Evolutionary conservation across 148 eudicot genomes (phyloP).

Genomic region (Vaccinium macrocarpon): DNA sequence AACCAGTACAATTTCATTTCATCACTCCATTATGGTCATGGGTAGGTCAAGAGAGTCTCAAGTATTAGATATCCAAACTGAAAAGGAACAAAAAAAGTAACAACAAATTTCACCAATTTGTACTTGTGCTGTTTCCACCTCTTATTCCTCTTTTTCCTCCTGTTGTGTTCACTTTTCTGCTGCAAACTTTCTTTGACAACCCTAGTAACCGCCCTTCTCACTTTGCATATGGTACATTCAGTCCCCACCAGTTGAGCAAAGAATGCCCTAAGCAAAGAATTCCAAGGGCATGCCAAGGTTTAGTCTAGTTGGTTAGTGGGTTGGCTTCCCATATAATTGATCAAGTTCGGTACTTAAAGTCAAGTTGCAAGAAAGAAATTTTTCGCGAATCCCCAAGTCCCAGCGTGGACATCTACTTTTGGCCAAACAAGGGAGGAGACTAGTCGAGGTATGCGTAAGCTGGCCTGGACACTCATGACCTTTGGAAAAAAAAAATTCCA

Average conservation of each 20-base stretch:
- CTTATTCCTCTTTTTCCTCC: neutral
- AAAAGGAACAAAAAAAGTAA: neutral
- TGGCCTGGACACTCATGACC: no score
- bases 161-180: neutral
- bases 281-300: neutral
- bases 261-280: slow-evolving; percentile 15
- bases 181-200: slow-evolving; percentile 1
- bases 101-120: slow-evolving; percentile 8
- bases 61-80: neutral
- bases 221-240: slow-evolving; percentile 20
- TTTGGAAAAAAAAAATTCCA: no score
- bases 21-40: neutral
- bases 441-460: no score
- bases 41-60: neutral
- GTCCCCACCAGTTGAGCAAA: slow-evolving; percentile 20
- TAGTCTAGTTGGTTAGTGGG: no score
- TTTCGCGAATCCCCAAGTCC: no score
- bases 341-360: no score
- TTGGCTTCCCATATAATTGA: no score
- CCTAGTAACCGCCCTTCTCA: slow-evolving; percentile 10
- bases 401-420: no score
- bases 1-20: neutral
- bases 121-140: neutral
- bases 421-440: no score
- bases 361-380: no score